These are phyloP conservation scores for Ophiostoma montium DNA, from an alignment of 2,329 filamentous ascomycete species.

Conservation along the genomic window DNA sequence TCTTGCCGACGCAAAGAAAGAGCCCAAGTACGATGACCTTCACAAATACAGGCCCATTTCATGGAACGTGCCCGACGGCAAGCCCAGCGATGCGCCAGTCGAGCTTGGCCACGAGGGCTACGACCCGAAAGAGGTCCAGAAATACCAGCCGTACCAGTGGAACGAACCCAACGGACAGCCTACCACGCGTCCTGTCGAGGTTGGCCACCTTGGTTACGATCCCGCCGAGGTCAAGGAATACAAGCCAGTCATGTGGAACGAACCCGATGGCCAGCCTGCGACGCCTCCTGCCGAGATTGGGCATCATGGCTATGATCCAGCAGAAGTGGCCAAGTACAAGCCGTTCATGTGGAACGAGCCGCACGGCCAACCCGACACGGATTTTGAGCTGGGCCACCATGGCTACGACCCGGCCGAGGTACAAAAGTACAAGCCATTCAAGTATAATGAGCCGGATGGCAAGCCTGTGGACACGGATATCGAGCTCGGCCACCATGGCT, in stretches of 20 bases:
- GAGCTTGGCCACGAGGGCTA: constrained; percentile 8
- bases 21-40: constrained; percentile 8
- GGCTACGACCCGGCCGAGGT: constrained; percentile 11
- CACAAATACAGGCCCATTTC: constrained; percentile 21
- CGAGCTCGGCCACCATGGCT: constrained; percentile 4
- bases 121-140: constrained; percentile 9
- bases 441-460: constrained; percentile 15
- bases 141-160: constrained; percentile 20
- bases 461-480: constrained; percentile 19
- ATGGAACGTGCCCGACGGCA: constrained; percentile 16
- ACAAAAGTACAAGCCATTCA: constrained; percentile 18
- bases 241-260: constrained; percentile 12
- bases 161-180: constrained; percentile 21
- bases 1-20: background rate
- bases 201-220: constrained; percentile 12
- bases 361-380: constrained; percentile 15
- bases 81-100: background rate
- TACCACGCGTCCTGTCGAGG: constrained; percentile 5
- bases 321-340: constrained; percentile 13
- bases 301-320: constrained; percentile 8
- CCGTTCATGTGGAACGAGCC: constrained; percentile 13
- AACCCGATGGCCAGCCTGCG: constrained; percentile 16
- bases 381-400: constrained; percentile 11
- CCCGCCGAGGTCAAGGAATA: constrained; percentile 13
- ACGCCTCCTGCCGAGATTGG: constrained; percentile 17